These are phyloP conservation scores for Tephrocybe rancida DNA, from an alignment of 768 basidiomycete species.

Conservation along the genomic window DNA sequence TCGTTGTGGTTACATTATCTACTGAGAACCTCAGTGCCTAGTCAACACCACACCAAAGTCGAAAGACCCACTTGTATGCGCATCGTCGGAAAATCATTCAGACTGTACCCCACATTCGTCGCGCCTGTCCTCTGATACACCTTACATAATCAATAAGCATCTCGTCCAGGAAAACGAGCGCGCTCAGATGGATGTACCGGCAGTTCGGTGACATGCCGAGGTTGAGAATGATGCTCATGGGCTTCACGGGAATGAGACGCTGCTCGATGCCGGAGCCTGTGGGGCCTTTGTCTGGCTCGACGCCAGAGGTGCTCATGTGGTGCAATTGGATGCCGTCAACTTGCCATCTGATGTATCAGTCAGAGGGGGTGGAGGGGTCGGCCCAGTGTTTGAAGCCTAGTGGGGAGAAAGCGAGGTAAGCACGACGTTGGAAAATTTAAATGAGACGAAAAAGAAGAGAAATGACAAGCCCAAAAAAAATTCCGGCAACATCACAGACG, in stretches of 20 bases:
- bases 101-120: slow-evolving; percentile 68
- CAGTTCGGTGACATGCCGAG: slow-evolving; percentile 70
- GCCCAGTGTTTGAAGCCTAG: slow-evolving; percentile 78
- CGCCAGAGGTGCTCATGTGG: slow-evolving; percentile 56
- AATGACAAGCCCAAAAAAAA: no score
- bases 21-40: background rate
- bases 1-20: slow-evolving; percentile 50
- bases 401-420: no score
- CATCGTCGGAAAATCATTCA: slow-evolving; percentile 64
- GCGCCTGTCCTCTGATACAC: slow-evolving; percentile 71
- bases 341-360: slow-evolving; percentile 79
- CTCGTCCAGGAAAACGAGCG: slow-evolving; percentile 70
- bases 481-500: no score
- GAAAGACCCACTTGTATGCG: slow-evolving; percentile 56
- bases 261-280: slow-evolving; percentile 55
- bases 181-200: slow-evolving; percentile 56
- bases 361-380: slow-evolving; percentile 51
- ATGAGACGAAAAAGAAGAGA: no score
- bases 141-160: slow-evolving; percentile 76
- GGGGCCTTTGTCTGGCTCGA: slow-evolving; percentile 38
- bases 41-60: background rate
- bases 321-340: slow-evolving; percentile 55
- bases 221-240: slow-evolving; percentile 64
- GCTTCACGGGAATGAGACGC: slow-evolving; percentile 61
- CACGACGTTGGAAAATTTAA: no score